Evolutionary conservation across 1,284 basidiomycete genomes (phyloP).

Genomic region (Trametes polyzona): DNA sequence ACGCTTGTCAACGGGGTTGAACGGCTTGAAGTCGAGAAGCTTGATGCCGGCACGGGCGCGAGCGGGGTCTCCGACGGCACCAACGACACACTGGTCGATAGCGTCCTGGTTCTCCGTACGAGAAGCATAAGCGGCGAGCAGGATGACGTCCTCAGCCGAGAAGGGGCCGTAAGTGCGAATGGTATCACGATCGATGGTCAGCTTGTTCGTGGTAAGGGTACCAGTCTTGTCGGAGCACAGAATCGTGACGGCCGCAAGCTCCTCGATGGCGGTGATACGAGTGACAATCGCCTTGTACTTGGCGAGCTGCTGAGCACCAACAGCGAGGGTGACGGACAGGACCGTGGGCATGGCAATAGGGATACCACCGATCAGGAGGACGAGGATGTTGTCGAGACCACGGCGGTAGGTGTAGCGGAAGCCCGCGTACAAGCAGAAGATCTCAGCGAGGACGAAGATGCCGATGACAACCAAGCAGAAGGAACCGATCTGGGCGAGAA

Average conservation of each 20-base stretch:
- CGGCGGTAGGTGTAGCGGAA: constrained; percentile 91
- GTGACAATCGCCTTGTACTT: constrained; percentile 99
- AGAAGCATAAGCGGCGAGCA: constrained; percentile 93
- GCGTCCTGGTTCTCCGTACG: constrained; percentile 99
- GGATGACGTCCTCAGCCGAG: constrained; percentile 88
- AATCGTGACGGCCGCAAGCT: constrained; percentile 96
- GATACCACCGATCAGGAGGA: constrained; percentile 98
- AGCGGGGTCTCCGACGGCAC: constrained; percentile 73
- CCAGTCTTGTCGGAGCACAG: constrained; percentile 98
- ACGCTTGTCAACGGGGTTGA: constrained; percentile 99
- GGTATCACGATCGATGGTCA: constrained; percentile 94
- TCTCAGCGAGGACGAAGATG: constrained; percentile 91
- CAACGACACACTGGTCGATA: constrained; percentile 89
- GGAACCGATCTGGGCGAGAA: constrained; percentile 93
- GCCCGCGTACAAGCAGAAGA: constrained; percentile 85
- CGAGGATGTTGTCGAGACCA: constrained; percentile 95
- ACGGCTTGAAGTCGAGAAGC: constrained; percentile 98
- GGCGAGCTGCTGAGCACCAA: constrained; percentile 96
- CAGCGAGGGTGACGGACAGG: constrained; percentile 94
- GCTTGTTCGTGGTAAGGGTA: constrained; percentile 98
- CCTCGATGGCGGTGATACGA: constrained; percentile 97
- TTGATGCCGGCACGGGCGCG: constrained; percentile 92
- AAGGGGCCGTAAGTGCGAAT: constrained; percentile 92
- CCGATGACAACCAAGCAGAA: constrained; percentile 96
- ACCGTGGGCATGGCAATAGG: constrained; percentile 99